A percentile compares a stretch with the other conserved stretches of the same genome.
Evolutionary conservation across 2,329 filamentous ascomycete species (phyloP).

Genomic region (Tolypocladium tundrense): DNA sequence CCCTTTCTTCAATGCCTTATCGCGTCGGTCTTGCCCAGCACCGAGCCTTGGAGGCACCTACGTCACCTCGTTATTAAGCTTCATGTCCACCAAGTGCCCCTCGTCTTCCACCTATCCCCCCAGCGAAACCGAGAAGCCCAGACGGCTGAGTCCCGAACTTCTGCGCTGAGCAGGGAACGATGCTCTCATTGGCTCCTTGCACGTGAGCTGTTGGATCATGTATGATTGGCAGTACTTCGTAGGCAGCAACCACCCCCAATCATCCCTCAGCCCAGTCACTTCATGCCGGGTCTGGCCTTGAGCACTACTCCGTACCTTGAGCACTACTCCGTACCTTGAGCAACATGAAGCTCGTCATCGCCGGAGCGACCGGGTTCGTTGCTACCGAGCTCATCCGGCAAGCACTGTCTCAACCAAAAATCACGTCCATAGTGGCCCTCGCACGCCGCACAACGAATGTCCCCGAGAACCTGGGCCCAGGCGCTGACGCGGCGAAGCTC

Average conservation of each 20-base stretch:
- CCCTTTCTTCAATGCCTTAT: too few species aligned
- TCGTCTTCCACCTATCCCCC: background rate
- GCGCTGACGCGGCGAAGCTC: conserved; percentile 23
- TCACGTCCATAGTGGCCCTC: conserved; percentile 31
- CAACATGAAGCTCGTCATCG: conserved; percentile 32
- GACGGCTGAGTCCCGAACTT: background rate
- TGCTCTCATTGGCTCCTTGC: background rate
- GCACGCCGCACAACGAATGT: conserved; percentile 23
- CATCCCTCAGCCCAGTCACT: background rate
- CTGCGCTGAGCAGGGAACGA: too few species aligned
- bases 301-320: background rate
- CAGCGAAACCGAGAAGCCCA: background rate
- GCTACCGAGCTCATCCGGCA: conserved; percentile 33
- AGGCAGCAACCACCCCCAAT: too few species aligned
- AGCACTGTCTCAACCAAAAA: conserved; percentile 20
- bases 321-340: conserved; percentile 4
- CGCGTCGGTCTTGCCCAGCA: background rate
- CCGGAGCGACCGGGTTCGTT: conserved; percentile 31
- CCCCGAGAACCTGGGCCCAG: conserved; percentile 11
- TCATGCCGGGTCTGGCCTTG: background rate
- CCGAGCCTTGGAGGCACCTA: background rate
- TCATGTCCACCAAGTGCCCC: too few species aligned
- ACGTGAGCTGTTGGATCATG: too few species aligned
- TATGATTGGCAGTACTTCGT: too few species aligned
- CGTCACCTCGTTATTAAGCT: too few species aligned